phyloP scores from a whole-genome alignment of 495 filamentous ascomycete genomes.

The Penicillium flavigenum region DNA sequence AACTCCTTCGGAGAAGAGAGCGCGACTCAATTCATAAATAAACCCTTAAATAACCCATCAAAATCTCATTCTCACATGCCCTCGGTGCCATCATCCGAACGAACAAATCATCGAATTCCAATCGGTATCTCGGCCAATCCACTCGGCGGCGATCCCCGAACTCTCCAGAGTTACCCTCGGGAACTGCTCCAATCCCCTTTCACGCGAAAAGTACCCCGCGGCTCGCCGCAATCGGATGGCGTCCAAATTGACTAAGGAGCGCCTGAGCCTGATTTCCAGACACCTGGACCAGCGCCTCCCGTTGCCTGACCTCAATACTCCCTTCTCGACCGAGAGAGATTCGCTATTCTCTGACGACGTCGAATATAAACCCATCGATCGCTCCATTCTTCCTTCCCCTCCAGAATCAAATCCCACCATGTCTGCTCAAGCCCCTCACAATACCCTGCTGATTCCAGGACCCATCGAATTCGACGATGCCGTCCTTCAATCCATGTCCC shows the following conservation, averaged over 20 bases:
- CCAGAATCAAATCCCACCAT: slow-evolving; percentile 43
- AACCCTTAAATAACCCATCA: not conserved
- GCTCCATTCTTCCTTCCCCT: slow-evolving; percentile 31
- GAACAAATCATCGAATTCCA: slow-evolving; percentile 2
- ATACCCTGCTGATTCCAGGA: slow-evolving; percentile 87
- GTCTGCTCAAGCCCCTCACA: slow-evolving; percentile 77
- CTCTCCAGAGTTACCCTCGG: slow-evolving; percentile 25
- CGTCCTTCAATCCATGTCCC: slow-evolving; percentile 90
- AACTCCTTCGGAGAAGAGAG: not conserved
- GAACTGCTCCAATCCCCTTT: slow-evolving; percentile 25
- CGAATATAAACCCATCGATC: slow-evolving; percentile 54
- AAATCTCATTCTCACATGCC: not conserved
- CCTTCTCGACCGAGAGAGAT: slow-evolving; percentile 64
- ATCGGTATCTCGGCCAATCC: slow-evolving; percentile 7
- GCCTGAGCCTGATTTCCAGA: slow-evolving; percentile 76
- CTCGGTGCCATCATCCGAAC: slow-evolving; percentile 8
- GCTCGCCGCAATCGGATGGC: slow-evolving; percentile 52
- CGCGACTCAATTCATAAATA: slow-evolving; percentile 3
- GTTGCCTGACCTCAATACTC: slow-evolving; percentile 62
- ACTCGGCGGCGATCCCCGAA: slow-evolving; percentile 39
- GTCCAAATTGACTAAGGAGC: slow-evolving; percentile 58
- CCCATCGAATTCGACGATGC: slow-evolving; percentile 99
- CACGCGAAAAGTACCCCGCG: slow-evolving; percentile 33
- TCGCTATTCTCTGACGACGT: slow-evolving; percentile 55
- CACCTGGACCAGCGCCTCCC: slow-evolving; percentile 66